Percentiles rank a stretch among this genome's conserved stretches.
Evolutionary conservation across 805 yeast species (phyloP).

Genomic region (Candida sithepensis): DNA sequence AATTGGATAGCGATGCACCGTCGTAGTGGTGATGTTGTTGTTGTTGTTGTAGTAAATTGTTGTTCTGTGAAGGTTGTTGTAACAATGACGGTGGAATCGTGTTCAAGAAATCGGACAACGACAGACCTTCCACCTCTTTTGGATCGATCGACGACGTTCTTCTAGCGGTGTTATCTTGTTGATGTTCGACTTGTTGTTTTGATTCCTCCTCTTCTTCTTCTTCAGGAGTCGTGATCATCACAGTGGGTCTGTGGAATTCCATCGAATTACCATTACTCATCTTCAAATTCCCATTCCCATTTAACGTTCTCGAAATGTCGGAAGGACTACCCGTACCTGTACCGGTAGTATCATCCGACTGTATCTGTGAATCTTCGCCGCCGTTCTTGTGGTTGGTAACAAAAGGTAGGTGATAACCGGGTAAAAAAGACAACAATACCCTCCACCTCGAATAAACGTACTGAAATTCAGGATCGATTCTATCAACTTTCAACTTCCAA

Average conservation of each 20-base stretch:
- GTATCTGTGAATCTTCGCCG: not conserved
- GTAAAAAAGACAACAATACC: conserved; percentile 21
- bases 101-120: conserved; percentile 15
- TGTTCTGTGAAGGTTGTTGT: no score
- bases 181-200: not conserved
- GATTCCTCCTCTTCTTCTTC: no score
- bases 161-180: not conserved
- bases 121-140: not conserved
- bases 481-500: conserved; percentile 44
- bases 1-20: not conserved
- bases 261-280: no score
- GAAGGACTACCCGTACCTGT: no score
- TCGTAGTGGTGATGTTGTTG: not conserved
- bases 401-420: conserved; percentile 22
- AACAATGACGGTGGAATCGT: conserved; percentile 1
- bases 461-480: conserved; percentile 21
- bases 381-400: not conserved
- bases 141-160: conserved; percentile 4
- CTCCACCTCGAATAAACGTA: conserved; percentile 20
- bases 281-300: no score
- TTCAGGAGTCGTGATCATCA: no score
- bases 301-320: no score
- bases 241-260: no score
- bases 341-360: not conserved
- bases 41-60: not conserved